Evolutionary conservation across 495 filamentous ascomycete species (phyloP).

Genomic region (Melanomma pulvis-pyrius): DNA sequence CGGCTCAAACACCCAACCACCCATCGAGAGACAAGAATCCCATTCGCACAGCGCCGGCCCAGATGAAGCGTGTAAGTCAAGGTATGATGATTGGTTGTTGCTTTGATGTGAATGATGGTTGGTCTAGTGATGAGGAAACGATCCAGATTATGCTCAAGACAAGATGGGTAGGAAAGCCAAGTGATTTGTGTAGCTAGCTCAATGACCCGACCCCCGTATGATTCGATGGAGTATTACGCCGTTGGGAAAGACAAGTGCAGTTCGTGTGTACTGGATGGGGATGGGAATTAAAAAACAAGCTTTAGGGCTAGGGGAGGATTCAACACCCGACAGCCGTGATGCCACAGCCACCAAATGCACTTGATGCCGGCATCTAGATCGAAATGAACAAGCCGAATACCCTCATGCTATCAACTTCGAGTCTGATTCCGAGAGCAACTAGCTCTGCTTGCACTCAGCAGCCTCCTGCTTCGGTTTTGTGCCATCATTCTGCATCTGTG

Average conservation of each 20-base stretch:
- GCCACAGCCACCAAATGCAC: conserved; percentile 20
- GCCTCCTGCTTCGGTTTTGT: conserved; percentile 98
- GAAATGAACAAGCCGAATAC: conserved; percentile 21
- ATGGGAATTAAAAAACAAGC: neutral
- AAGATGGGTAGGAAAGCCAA: neutral
- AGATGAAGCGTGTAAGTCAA: conserved; percentile 1
- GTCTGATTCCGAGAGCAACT: conserved; percentile 44
- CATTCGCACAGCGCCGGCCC: conserved; percentile 15
- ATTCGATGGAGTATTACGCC: conserved; percentile 14
- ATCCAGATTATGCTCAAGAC: conserved; percentile 15
- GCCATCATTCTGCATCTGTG: conserved; percentile 73
- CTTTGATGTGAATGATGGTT: conserved; percentile 2
- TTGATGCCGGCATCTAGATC: conserved; percentile 37
- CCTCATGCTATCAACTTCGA: conserved; percentile 20
- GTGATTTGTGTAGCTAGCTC: conserved; percentile 8
- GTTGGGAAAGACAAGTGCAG: neutral
- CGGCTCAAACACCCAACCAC: neutral
- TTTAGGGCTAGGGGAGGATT: conserved; percentile 9
- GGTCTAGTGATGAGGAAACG: neutral
- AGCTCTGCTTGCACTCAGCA: conserved; percentile 99
- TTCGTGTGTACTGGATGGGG: conserved; percentile 1
- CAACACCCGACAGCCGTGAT: conserved; percentile 10
- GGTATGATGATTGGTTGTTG: neutral
- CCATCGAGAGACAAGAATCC: neutral
- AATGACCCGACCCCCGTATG: conserved; percentile 7